Evolutionary conservation across 2,329 filamentous ascomycete species (phyloP).

Genomic region (Colletotrichum musicola): DNA sequence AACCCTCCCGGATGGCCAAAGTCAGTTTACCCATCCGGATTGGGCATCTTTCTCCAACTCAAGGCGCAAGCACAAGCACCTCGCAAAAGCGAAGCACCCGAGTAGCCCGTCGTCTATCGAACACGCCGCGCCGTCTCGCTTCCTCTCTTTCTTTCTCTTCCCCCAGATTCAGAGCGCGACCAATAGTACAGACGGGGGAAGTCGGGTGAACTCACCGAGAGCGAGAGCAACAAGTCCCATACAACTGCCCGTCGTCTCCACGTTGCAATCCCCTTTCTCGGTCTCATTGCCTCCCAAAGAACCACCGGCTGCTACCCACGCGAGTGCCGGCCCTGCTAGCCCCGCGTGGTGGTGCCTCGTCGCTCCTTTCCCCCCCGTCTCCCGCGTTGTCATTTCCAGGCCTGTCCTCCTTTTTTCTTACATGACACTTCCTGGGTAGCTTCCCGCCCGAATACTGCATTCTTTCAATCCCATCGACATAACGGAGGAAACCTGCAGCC

Average conservation of each 20-base stretch:
- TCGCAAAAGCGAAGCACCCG: slow-evolving; percentile 7
- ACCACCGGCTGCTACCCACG: slow-evolving; percentile 22
- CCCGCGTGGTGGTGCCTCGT: slow-evolving; percentile 9
- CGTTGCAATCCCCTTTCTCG: slow-evolving; percentile 36
- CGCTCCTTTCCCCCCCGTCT: slow-evolving; percentile 5
- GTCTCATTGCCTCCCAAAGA: slow-evolving; percentile 22
- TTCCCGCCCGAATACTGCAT: neutral
- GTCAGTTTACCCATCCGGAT: slow-evolving; percentile 5
- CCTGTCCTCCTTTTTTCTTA: slow-evolving; percentile 18
- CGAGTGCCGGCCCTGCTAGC: slow-evolving; percentile 25
- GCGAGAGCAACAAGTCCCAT: neutral
- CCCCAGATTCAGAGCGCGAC: no score
- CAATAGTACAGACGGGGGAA: no score
- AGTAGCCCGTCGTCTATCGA: neutral
- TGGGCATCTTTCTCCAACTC: neutral
- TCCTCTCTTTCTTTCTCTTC: neutral
- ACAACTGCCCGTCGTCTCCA: slow-evolving; percentile 19
- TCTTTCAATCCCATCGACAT: neutral
- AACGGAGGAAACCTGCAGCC: slow-evolving; percentile 14
- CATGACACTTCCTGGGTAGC: neutral
- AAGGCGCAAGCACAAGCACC: neutral
- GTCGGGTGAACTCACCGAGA: slow-evolving; percentile 2
- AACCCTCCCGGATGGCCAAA: slow-evolving; percentile 18
- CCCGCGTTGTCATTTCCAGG: slow-evolving; percentile 11
- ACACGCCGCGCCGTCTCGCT: neutral